Base-by-base conservation (phyloP, 1,139 yeast genomes). In the Hyphopichia fennica region DNA sequence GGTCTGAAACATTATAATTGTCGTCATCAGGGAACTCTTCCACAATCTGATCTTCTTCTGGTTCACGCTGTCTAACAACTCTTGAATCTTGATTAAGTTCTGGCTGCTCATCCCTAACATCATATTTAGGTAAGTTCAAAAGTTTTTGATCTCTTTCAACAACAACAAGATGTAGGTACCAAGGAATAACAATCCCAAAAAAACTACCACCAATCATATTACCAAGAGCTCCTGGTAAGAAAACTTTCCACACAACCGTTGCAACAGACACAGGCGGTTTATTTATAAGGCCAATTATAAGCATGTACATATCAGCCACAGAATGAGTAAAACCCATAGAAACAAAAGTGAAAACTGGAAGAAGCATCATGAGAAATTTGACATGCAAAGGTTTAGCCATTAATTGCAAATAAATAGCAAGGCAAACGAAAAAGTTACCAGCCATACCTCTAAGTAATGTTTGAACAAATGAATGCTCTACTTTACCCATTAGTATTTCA, bases 331-430 rank as follows among this genome's bases (percentile, higher is more conserved):
- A 87, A 0, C 95, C 95, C 67, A 83, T 69, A 1, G 82, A 53
- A 8, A 85, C 95, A 58, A 87, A 84, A 0, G 90, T 79, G 61
- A 85, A 84, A 11, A 87, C 71, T 0, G 95, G 95, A 19, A 86
- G 57, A 7, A 70, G 52, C 67, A 87, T 75, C 67, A 84, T 63
- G n/a, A 84, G 36, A 37, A 84, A 72, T 53, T 85, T 85, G 33
- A 87, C 95, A 56, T 87, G 95, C n/a, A 83, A 54, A 0, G 95
- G 95, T 53, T 84, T 85, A 8, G 85, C 86, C 82, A 86, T 77
- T 30, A 87, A 65, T 56, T 87, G 95, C 41, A 87, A 62, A 60
- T 85, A 87, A 9, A 86, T 81, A 0, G 90, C 95, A 38, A 87
- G 62, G 40, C 84, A 79, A 19, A 87, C 95, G 54, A 72, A 84